Conservation (phyloP, 768 basidiomycete species). For the Tulasnella sp. region DNA sequence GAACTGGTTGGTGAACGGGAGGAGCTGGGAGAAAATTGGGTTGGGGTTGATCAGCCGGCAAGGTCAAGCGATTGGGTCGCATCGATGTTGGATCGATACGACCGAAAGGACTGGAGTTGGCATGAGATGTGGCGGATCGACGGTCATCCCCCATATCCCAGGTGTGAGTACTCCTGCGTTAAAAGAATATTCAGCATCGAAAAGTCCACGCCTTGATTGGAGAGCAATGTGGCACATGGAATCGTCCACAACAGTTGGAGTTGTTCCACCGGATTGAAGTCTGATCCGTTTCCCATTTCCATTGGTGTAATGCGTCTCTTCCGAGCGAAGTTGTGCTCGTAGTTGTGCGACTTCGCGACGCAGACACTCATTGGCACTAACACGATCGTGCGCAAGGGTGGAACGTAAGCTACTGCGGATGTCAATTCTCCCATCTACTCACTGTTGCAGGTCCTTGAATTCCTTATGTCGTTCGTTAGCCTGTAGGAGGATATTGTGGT, state of each 20-base stretch:
- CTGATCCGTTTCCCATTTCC: not conserved
- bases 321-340: not conserved
- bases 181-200: not conserved
- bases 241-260: not conserved
- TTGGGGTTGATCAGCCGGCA: constrained; percentile 48
- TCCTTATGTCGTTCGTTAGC: constrained; percentile 38
- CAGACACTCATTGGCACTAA: constrained; percentile 10
- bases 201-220: no score
- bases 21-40: constrained; percentile 27
- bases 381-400: not conserved
- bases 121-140: not conserved
- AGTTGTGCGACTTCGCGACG: not conserved
- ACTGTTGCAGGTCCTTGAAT: constrained; percentile 32
- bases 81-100: constrained; percentile 41
- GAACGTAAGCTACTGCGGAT: constrained; percentile 9
- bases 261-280: not conserved
- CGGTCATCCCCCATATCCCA: not conserved
- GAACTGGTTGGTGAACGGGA: constrained; percentile 33
- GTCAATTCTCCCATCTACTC: constrained; percentile 32
- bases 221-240: not conserved
- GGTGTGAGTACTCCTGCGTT: not conserved
- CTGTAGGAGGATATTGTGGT: constrained; percentile 40
- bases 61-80: constrained; percentile 54
- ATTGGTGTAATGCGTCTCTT: not conserved
- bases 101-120: constrained; percentile 35